phyloP scores from a whole-genome alignment of 768 basidiomycete genomes.

The Lactarius vividus region DNA sequence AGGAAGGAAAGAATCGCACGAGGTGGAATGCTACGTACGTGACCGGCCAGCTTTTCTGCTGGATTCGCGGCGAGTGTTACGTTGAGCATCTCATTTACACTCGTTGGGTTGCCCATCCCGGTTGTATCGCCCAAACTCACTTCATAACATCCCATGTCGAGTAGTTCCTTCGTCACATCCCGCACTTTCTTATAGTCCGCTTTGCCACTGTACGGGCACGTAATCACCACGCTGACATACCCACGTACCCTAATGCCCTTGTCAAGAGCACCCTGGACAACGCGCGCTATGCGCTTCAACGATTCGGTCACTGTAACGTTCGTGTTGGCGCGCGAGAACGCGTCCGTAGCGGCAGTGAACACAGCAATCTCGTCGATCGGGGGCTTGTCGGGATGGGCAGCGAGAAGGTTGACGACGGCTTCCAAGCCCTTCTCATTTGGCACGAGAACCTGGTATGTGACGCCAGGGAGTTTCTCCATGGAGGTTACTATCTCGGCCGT shows the following conservation, averaged over 20 bases:
- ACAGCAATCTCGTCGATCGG: slow-evolving; percentile 83
- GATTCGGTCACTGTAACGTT: slow-evolving; percentile 74
- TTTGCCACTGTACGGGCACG: slow-evolving; percentile 83
- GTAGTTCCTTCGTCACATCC: slow-evolving; percentile 64
- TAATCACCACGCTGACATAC: slow-evolving; percentile 81
- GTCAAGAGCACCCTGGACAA: slow-evolving; percentile 58
- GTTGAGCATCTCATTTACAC: slow-evolving; percentile 65
- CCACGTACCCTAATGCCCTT: slow-evolving; percentile 71
- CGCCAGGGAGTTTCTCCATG: slow-evolving; percentile 51
- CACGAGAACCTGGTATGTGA: slow-evolving; percentile 75
- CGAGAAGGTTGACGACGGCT: slow-evolving; percentile 58
- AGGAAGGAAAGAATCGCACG: background rate
- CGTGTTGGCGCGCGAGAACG: slow-evolving; percentile 82
- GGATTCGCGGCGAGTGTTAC: slow-evolving; percentile 62
- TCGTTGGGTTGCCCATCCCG: slow-evolving; percentile 75
- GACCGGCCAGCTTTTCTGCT: slow-evolving; percentile 68
- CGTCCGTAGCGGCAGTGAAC: slow-evolving; percentile 86
- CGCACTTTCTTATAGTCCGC: slow-evolving; percentile 63
- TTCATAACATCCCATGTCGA: slow-evolving; percentile 94
- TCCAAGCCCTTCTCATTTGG: slow-evolving; percentile 80
- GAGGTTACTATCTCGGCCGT: slow-evolving; percentile 69
- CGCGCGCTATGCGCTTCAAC: slow-evolving; percentile 56
- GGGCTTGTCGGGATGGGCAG: slow-evolving; percentile 38
- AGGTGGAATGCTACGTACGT: slow-evolving; percentile 41
- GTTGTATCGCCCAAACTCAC: slow-evolving; percentile 91